Base-by-base conservation (phyloP, 495 filamentous ascomycete genomes). In the Alectoria sarmentosa region DNA sequence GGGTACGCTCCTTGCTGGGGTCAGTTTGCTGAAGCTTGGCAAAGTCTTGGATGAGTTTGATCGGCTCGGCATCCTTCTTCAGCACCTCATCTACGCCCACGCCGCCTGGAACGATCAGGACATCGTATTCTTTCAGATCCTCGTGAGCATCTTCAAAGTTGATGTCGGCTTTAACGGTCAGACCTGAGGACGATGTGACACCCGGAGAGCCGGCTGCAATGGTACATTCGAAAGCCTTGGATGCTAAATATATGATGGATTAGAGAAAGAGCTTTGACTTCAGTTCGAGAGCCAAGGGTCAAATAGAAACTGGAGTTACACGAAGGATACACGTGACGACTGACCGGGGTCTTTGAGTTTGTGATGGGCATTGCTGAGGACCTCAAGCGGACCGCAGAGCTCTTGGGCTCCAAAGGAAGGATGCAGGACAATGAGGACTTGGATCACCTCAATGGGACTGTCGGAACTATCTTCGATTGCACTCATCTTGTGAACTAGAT, bases 41-140 rank as follows among this genome's bases (percentile, higher is more conserved):
- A 69, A 82, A 90, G 65, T 84, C 84, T 59, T 79, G 77, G 81
- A 89, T 86, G 67, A 88, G 75, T 58, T 76, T 71, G 60, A 88
- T 74, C 36, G 86, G 87, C 70, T 90, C 84, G 48, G 39, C 4
- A 15, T 62, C 48, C 19, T 77, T 69, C 72, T 86, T 80, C 62
- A 89, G 70, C 61, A 87, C 68, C 2, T 74, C 72, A 7, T 82
- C 79, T 65, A 72, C 72, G 44, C 64, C 62, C 9, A 58, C 75
- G 69, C 88, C 87, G 67, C 88, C 87, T 17, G 88, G 78, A 64
- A 90, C 74, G 74, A 90, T 75, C 63, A 90, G 77, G 69, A 90
- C 78, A 71, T 90, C 88, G 67, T 86, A 88, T 57, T 90, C 86
- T 56, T 82, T 72, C 55, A 90, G 82, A 60, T 84, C 82, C 42